These are phyloP conservation scores for Leptosphaerulina australis DNA, from an alignment of 2,329 filamentous ascomycete genomes.

Conservation along the genomic window DNA sequence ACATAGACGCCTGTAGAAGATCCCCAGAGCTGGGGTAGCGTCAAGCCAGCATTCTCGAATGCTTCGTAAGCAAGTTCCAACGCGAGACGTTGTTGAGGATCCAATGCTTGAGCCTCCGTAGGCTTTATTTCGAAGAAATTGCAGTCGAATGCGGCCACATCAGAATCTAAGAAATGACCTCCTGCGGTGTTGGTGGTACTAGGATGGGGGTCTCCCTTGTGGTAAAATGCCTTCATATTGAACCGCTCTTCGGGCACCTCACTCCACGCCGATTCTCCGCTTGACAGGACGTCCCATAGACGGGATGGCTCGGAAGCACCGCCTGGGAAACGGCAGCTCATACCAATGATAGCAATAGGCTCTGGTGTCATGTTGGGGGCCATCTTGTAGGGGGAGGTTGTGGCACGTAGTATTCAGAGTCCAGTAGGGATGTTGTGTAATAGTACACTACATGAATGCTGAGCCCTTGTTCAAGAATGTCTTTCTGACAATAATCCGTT, in stretches of 20 bases:
- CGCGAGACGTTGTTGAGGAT: slow-evolving; percentile 22
- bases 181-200: not conserved
- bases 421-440: too few relatives aligned
- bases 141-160: not conserved
- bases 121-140: not conserved
- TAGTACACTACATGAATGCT: too few relatives aligned
- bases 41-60: slow-evolving; percentile 8
- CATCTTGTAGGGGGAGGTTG: too few relatives aligned
- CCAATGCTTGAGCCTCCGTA: not conserved
- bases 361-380: slow-evolving; percentile 19
- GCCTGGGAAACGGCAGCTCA: slow-evolving; percentile 38
- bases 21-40: not conserved
- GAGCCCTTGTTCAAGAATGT: too few relatives aligned
- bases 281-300: slow-evolving; percentile 45
- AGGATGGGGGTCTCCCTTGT: slow-evolving; percentile 33
- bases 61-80: slow-evolving; percentile 29
- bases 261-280: slow-evolving; percentile 11
- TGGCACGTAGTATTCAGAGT: too few relatives aligned
- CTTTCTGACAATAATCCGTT: too few relatives aligned
- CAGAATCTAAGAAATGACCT: slow-evolving; percentile 7
- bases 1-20: not conserved
- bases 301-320: slow-evolving; percentile 29
- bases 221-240: slow-evolving; percentile 30
- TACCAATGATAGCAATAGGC: slow-evolving; percentile 13
- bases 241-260: slow-evolving; percentile 40